A percentile compares a stretch with the other conserved stretches of the same genome.
Evolutionary conservation across 129 eudicot genomes (phyloP).

Genomic region (carrot (Daucus carota)): DH1_v3.0 NC_030382.2:43021001-43021500

Average conservation of each 20-base stretch:
- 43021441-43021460: constrained; percentile 82
- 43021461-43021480: constrained; percentile 98
- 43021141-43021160: not conserved
- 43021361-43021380: not conserved
- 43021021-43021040: not conserved
- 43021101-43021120: not conserved
- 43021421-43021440: constrained; percentile 94
- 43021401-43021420: constrained; percentile 36
- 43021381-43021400: not conserved
- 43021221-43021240: not conserved
- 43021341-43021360: not conserved
- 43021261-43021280: not conserved
- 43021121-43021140: not conserved
- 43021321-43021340: not conserved
- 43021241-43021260: not conserved
- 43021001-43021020: not conserved
- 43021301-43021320: not conserved
- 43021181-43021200: not conserved
- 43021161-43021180: not conserved
- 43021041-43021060: not conserved
- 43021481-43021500: constrained; percentile 70
- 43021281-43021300: not conserved
- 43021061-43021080: not conserved
- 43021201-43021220: not conserved
- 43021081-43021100: not conserved